A percentile compares a stretch with the other conserved stretches of the same genome.
Conservation (phyloP, 2,329 filamentous ascomycete genomes). For the Trichoderma semiorbis region DNA sequence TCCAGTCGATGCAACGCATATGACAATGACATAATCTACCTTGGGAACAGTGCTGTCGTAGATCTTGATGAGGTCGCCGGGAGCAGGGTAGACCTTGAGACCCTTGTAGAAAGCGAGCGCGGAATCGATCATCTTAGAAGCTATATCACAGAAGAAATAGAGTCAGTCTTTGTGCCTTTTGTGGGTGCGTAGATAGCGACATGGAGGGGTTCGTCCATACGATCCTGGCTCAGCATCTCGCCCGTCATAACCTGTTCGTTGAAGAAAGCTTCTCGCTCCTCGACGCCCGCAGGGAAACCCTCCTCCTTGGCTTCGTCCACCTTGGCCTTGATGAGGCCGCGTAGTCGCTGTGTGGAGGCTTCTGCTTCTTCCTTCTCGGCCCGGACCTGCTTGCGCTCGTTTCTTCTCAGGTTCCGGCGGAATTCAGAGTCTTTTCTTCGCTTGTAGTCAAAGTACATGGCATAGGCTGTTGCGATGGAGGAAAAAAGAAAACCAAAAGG, state of each 20-base stretch:
- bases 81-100: constrained; percentile 95
- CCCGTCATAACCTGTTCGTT: constrained; percentile 91
- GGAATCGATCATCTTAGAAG: constrained; percentile 70
- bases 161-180: neutral
- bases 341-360: constrained; percentile 61
- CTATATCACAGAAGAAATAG: constrained; percentile 36
- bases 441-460: constrained; percentile 65
- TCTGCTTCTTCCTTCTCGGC: constrained; percentile 70
- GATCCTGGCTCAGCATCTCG: constrained; percentile 77
- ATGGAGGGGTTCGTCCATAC: constrained; percentile 47
- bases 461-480: constrained; percentile 49
- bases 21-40: constrained; percentile 46
- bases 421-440: constrained; percentile 63
- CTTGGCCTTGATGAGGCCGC: constrained; percentile 68
- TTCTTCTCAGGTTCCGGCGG: constrained; percentile 66
- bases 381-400: constrained; percentile 69
- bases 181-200: neutral
- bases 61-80: constrained; percentile 87
- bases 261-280: constrained; percentile 95
- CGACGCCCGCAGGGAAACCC: constrained; percentile 84
- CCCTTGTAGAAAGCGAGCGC: constrained; percentile 97
- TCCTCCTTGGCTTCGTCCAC: constrained; percentile 83
- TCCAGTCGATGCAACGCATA: neutral
- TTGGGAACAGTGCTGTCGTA: constrained; percentile 99
- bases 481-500: neutral